Percentiles rank a stretch among this genome's conserved stretches.
These are phyloP conservation scores for Claviceps humidiphila DNA, from an alignment of 2,329 filamentous ascomycete genomes.

Conservation along the genomic window DNA sequence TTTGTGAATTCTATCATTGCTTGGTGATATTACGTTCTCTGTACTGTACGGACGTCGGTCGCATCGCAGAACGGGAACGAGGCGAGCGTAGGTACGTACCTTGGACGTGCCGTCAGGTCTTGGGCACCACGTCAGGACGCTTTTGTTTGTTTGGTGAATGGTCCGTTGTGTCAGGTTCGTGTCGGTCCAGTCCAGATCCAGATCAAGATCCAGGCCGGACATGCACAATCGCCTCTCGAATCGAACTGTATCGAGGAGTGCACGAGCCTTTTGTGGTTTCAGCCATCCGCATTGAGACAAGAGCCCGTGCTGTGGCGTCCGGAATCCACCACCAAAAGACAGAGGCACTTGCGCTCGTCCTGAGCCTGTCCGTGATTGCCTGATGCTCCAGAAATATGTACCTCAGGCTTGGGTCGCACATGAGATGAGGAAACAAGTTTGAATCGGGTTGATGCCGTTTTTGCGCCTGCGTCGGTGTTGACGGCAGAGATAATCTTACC, in stretches of 20 bases:
- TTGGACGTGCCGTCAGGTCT: too few relatives aligned
- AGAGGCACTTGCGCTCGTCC: background rate
- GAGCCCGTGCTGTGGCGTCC: background rate
- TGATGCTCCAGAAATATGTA: too few relatives aligned
- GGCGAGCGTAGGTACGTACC: too few relatives aligned
- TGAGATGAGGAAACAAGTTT: too few relatives aligned
- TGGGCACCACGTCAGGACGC: too few relatives aligned
- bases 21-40: background rate
- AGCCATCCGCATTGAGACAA: constrained; percentile 1
- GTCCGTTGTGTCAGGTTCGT: background rate
- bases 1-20: background rate
- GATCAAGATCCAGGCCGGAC: background rate
- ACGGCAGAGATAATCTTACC: too few relatives aligned
- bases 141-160: too few relatives aligned
- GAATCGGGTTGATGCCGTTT: too few relatives aligned
- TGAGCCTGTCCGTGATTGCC: background rate
- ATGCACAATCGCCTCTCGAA: background rate
- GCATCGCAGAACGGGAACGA: background rate
- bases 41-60: background rate
- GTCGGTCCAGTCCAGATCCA: background rate
- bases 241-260: background rate
- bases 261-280: constrained; percentile 1
- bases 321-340: background rate
- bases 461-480: too few relatives aligned
- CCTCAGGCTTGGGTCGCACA: too few relatives aligned